These are phyloP conservation scores for Tuber calosporum DNA, from an alignment of 495 filamentous ascomycete genomes.

Conservation along the genomic window DNA sequence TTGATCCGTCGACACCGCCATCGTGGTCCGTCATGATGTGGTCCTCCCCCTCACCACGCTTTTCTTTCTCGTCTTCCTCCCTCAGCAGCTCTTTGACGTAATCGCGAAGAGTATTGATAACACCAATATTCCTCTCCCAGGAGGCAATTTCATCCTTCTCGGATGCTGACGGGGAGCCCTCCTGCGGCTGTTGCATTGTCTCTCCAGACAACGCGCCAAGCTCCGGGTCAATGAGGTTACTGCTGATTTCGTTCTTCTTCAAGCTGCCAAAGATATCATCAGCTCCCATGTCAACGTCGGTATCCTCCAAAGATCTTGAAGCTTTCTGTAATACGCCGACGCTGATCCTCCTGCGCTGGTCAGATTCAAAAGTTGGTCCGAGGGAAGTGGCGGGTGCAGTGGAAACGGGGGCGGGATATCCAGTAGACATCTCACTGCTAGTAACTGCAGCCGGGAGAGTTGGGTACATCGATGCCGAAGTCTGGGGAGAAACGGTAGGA, in stretches of 20 bases:
- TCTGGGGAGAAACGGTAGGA: slow-evolving; percentile 58
- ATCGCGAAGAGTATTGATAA: slow-evolving; percentile 32
- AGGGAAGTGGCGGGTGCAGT: slow-evolving; percentile 70
- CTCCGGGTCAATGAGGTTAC: slow-evolving; percentile 39
- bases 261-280: slow-evolving; percentile 19
- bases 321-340: slow-evolving; percentile 79
- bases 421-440: slow-evolving; percentile 49
- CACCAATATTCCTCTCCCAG: slow-evolving; percentile 32
- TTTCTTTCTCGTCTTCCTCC: slow-evolving; percentile 34
- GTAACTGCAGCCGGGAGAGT: slow-evolving; percentile 68
- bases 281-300: slow-evolving; percentile 34
- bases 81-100: slow-evolving; percentile 30
- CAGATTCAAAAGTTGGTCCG: slow-evolving; percentile 69
- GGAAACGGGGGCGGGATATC: slow-evolving; percentile 57
- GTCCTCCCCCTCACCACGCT: slow-evolving; percentile 28
- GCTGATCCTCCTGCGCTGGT: slow-evolving; percentile 76
- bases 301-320: slow-evolving; percentile 35
- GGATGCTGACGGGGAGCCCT: neutral
- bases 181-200: neutral
- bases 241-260: slow-evolving; percentile 34
- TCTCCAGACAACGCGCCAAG: slow-evolving; percentile 31
- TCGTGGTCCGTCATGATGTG: slow-evolving; percentile 36
- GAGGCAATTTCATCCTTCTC: slow-evolving; percentile 10
- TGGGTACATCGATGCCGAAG: slow-evolving; percentile 66
- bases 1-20: slow-evolving; percentile 13